Percentiles rank a stretch among this genome's conserved stretches.
Conservation (phyloP, 2,329 filamentous ascomycete species). For the Phoma herbarum region DNA sequence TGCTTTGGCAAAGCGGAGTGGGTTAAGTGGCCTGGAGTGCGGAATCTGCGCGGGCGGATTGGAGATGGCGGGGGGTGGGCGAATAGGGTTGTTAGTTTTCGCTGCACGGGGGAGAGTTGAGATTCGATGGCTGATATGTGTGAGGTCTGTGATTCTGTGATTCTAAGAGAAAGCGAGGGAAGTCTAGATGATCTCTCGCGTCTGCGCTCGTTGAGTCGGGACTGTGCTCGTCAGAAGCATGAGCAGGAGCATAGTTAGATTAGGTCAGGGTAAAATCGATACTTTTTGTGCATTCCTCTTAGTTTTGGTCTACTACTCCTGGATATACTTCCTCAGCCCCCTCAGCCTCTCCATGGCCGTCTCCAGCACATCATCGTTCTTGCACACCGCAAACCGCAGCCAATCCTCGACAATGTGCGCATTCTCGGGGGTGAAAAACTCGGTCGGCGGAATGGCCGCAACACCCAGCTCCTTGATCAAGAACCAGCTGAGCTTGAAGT, state of each 20-base stretch:
- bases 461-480: slow-evolving; percentile 96
- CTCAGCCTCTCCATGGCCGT: slow-evolving; percentile 60
- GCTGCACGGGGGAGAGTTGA: background rate
- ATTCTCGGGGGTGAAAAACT: slow-evolving; percentile 92
- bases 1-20: background rate
- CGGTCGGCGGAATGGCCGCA: slow-evolving; percentile 93
- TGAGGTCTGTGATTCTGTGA: no score
- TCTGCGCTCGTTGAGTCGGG: no score
- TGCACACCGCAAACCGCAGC: slow-evolving; percentile 94
- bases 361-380: slow-evolving; percentile 79
- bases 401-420: slow-evolving; percentile 90
- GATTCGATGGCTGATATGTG: no score
- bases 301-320: no score
- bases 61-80: background rate
- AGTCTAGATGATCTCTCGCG: no score
- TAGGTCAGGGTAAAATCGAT: no score
- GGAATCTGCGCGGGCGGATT: background rate
- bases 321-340: slow-evolving; percentile 61
- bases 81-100: background rate
- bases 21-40: background rate
- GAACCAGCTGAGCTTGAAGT: slow-evolving; percentile 97
- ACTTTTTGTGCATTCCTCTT: no score
- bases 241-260: no score
- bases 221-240: no score
- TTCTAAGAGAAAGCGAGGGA: no score